Conservation (phyloP, 2,329 filamentous ascomycete species). For the Fusarium sp. region DNA sequence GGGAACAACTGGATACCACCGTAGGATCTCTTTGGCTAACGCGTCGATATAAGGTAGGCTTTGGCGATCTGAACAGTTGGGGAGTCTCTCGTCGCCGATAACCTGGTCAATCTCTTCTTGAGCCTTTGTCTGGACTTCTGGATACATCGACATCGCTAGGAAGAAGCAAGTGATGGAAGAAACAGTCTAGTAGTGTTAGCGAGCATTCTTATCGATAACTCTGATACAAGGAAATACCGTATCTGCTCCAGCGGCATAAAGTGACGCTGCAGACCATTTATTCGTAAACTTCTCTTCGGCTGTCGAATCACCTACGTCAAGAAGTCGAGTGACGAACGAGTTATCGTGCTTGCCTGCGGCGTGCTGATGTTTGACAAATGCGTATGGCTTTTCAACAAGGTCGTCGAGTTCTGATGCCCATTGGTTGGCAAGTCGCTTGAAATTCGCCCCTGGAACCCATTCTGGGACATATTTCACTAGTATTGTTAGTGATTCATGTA, state of each 20-base stretch:
- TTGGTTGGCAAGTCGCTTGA: conserved; percentile 27
- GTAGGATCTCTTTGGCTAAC: conserved; percentile 48
- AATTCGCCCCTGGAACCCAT: conserved; percentile 34
- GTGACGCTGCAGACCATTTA: conserved; percentile 39
- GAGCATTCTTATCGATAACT: no score
- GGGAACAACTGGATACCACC: conserved; percentile 51
- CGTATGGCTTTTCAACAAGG: conserved; percentile 29
- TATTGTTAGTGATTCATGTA: background rate
- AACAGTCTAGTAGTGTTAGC: conserved; percentile 12
- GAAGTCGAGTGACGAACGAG: conserved; percentile 25
- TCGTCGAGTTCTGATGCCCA: conserved; percentile 17
- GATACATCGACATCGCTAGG: conserved; percentile 31
- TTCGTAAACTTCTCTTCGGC: conserved; percentile 30
- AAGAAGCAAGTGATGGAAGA: conserved; percentile 36
- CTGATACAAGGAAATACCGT: conserved; percentile 10
- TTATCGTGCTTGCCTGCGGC: conserved; percentile 10
- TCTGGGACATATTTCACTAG: conserved; percentile 33
- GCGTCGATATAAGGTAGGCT: conserved; percentile 49
- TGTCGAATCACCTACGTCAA: conserved; percentile 18
- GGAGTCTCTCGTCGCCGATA: conserved; percentile 48
- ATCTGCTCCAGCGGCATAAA: conserved; percentile 42
- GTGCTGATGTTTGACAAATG: conserved; percentile 35
- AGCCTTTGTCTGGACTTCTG: conserved; percentile 29
- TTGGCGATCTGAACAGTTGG: conserved; percentile 38
- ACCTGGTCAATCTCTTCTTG: conserved; percentile 42